Base-by-base conservation (phyloP, 1,284 basidiomycete species). In the Boletus semigastroideus region DNA sequence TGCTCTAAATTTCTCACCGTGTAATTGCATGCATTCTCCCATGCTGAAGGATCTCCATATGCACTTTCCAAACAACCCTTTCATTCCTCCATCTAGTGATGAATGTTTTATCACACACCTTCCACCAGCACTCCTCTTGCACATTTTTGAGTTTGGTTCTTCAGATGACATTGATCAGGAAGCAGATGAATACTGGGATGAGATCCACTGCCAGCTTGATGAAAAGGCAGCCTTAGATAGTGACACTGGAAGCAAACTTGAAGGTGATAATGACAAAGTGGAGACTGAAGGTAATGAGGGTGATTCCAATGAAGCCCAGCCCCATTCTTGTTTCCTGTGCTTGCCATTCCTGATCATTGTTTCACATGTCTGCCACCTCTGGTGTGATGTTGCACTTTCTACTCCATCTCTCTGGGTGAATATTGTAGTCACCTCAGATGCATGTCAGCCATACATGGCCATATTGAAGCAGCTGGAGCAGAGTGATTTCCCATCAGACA, bases 331-430 rank as follows among this genome's bases (percentile, higher is more conserved):
- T 36, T 40, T 30, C 5, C 16, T 36, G 16, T 34, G 22, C 11
- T 53, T 47, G 12, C 40, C 42, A 3, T 66, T 68, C 39, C 52
- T 52, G 40, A 17, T 59, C 42, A 11, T 64, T 22, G 57, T 55
- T 10, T 50, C 49, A 12, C 64, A 60, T 49, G 55, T 67, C 20
- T 67, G 67, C 47, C 52, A 25, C 34, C 68, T 65, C 52, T 67
- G 67, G 68, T 65, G 65, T 20, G 33, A 47, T 14, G 51, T 66
- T 1, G 65, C 68, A 7, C 44, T 65, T 5, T 59, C 65, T 7
- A 68, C 62, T 0, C 65, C 67, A 11, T 62, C 59, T 28, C 64
- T 70, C 39, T 67, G 65, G 65, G 64, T 65, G 9, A 53, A 37
- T 10, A 63, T 70, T 14, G 4, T 8, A 0, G 46, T 68, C 17